Conservation (phyloP, 2,329 filamentous ascomycete species). For the Trematosphaeria pertusa region DNA sequence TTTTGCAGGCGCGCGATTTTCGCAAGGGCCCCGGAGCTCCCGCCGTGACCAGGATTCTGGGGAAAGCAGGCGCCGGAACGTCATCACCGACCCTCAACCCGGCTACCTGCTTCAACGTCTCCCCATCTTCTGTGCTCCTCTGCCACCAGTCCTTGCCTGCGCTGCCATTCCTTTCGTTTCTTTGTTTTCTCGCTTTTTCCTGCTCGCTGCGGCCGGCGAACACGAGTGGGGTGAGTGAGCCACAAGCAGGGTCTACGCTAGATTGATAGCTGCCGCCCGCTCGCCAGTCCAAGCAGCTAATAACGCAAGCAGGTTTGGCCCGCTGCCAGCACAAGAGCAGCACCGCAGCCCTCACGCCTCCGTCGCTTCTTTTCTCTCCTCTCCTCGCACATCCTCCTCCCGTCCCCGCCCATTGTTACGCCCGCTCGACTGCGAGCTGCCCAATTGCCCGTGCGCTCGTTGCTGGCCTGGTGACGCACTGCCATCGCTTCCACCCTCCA, state of each 20-base stretch:
- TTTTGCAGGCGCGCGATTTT: too few relatives aligned
- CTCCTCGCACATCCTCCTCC: neutral
- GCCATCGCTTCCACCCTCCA: slow-evolving; percentile 9
- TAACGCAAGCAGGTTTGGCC: slow-evolving; percentile 11
- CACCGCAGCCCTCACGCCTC: neutral
- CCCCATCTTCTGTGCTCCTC: neutral
- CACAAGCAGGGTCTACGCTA: neutral
- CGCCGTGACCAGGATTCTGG: neutral
- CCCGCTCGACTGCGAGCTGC: slow-evolving; percentile 5
- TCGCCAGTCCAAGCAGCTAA: slow-evolving; percentile 1
- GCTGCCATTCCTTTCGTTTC: neutral
- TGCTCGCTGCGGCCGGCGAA: neutral
- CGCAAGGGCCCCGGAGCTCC: neutral
- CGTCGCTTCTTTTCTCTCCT: neutral
- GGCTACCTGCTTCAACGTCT: neutral
- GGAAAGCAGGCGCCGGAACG: neutral
- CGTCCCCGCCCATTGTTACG: slow-evolving; percentile 17
- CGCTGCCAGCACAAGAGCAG: slow-evolving; percentile 1
- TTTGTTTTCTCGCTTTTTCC: neutral
- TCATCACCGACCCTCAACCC: neutral
- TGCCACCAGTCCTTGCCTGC: neutral
- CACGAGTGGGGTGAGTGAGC: neutral
- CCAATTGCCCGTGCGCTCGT: slow-evolving; percentile 11
- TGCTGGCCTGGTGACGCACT: neutral
- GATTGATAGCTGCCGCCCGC: slow-evolving; percentile 2